Base-by-base conservation (phyloP, 352 stramenopile species). In the Pythium pyrilobum region DNA sequence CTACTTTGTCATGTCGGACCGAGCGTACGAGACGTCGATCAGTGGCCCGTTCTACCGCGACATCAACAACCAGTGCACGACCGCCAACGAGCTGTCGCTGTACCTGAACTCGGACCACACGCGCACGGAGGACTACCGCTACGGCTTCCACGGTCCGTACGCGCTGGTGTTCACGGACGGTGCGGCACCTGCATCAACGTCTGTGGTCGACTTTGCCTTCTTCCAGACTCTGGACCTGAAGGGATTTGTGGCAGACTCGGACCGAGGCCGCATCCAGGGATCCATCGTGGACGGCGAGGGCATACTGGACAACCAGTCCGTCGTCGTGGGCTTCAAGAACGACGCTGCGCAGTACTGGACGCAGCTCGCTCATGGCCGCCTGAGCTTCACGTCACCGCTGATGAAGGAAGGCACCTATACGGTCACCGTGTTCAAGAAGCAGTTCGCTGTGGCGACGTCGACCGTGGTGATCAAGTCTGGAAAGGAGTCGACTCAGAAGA, bases 101-200 rank as follows among this genome's bases (percentile, higher is more conserved):
- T 82, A 82, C 62, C 79, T 82, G 72, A 73, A 77, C 47, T 82
- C 72, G 59, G 72, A 82, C 40, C 72, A 82, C 54, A 82, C 72
- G 9, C 69, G 67, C 39, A 82, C 64, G 2, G 72, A 79, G 18
- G 67, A 73, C 39, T 82, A 82, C 52, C 72, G 72, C 36, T 77
- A 71, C 46, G 72, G 72, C 18, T 79, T 82, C 49, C 64, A 82
- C 56, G 72, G 72, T 1, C 72, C 72, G 4, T 82, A 77, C 50
- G 64, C 72, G 5, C 52, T 82, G 10, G 64, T 66, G 27, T 54
- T 81, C 45, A 82, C 69, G 0, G 67, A 61, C n/a, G 67, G 69
- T 11, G 47, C 59, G 0, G 59, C 64, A 12, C 69, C 69, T 0
- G 18, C 50, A 9, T 45, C 47, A 12, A 55, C 50, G 0, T 64